Conservation (phyloP, 2,329 filamentous ascomycete genomes). For the Triangularia verruculosa region DNA sequence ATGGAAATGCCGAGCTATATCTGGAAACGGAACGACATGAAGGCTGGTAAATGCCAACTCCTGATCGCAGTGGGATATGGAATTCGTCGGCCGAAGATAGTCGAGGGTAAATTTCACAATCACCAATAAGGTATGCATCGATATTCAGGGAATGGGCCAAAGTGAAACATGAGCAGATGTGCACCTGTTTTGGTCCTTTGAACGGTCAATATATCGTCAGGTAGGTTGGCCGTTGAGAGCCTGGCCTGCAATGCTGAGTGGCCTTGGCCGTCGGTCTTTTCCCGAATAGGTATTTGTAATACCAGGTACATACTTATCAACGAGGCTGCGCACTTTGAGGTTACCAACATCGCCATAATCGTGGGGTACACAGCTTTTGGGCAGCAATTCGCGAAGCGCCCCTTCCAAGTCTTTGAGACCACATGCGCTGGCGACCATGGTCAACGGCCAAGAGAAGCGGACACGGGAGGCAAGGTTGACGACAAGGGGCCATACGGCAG, state of each 20-base stretch:
- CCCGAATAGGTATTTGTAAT: neutral
- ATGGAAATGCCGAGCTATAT: neutral
- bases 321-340: neutral
- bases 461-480: neutral
- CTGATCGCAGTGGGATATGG: neutral
- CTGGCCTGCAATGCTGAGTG: neutral
- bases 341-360: neutral
- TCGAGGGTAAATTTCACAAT: neutral
- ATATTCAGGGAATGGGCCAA: neutral
- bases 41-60: neutral
- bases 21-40: neutral
- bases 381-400: neutral
- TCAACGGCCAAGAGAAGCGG: neutral
- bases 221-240: neutral
- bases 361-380: neutral
- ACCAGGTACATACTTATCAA: neutral
- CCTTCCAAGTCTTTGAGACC: neutral
- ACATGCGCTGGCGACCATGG: neutral
- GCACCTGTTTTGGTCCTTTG: neutral
- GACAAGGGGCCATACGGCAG: neutral
- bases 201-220: neutral
- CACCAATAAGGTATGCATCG: neutral
- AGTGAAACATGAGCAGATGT: neutral
- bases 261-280: neutral
- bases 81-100: neutral